Evolutionary conservation across 164 flowering plant genomes (phyloP).

Genomic region (Magnolia sinica): DNA sequence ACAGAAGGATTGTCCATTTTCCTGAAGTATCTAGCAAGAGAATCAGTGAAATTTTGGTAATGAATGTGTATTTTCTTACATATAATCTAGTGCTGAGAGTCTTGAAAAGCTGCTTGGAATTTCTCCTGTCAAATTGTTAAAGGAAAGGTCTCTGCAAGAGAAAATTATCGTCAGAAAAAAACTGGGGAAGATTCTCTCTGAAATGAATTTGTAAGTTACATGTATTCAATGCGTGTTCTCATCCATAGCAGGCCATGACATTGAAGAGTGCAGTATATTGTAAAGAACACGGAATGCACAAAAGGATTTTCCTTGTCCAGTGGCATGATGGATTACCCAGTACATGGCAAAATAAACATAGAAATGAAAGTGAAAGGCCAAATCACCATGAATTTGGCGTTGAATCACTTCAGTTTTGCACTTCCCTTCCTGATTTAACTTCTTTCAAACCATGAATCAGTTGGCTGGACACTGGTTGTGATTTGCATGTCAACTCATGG

Average conservation of each 20-base stretch:
- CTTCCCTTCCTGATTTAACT: no score
- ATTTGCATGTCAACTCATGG: no score
- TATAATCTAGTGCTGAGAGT: conserved; percentile 9
- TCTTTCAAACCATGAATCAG: no score
- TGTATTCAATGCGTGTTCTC: background rate
- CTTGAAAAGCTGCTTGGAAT: conserved; percentile 36
- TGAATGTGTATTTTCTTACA: conserved; percentile 17
- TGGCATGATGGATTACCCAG: no score
- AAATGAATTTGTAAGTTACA: background rate
- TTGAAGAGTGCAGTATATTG: background rate
- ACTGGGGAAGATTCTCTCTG: background rate
- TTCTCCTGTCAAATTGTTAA: conserved; percentile 58
- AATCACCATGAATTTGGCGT: no score
- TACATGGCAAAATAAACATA: no score
- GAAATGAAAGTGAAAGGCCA: no score
- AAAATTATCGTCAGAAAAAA: background rate
- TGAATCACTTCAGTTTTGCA: background rate
- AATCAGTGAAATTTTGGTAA: no score
- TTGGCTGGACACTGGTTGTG: background rate
- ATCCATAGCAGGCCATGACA: background rate
- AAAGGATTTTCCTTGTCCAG: no score
- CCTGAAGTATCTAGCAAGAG: background rate
- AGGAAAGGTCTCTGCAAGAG: conserved; percentile 69
- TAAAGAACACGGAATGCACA: no score
- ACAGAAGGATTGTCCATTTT: no score